Percentiles rank a stretch among this genome's conserved stretches.
Conservation (phyloP, 345 rosid species). For the Adansonia digitata region DNA sequence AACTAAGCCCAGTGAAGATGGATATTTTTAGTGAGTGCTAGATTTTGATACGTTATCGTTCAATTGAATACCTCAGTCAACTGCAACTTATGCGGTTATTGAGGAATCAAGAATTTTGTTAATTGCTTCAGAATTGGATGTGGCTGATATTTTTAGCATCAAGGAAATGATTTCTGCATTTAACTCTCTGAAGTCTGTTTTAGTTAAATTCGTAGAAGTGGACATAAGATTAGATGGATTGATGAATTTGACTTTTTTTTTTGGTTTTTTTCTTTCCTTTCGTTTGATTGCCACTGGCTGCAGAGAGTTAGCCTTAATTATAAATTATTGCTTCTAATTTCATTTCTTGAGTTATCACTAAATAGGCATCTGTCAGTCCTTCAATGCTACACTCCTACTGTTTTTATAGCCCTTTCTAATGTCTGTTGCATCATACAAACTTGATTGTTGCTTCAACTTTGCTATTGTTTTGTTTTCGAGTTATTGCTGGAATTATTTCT, state of each 20-base stretch:
- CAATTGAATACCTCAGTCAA: not conserved
- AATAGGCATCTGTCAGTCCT: not conserved
- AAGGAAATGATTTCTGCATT: not conserved
- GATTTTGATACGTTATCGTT: not conserved
- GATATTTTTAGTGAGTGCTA: not conserved
- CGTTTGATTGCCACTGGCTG: not conserved
- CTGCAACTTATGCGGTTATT: no score
- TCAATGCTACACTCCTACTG: not conserved
- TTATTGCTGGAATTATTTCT: not conserved
- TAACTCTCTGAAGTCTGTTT: not conserved
- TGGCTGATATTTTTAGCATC: not conserved
- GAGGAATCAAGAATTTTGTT: not conserved
- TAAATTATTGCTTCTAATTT: not conserved
- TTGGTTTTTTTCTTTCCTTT: not conserved
- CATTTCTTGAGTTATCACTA: no score
- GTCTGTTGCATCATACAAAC: not conserved
- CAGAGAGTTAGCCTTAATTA: not conserved
- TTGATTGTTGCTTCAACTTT: not conserved
- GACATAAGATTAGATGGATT: not conserved
- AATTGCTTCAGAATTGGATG: not conserved
- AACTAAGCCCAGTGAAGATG: not conserved
- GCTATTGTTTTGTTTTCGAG: not conserved
- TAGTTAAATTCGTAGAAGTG: not conserved
- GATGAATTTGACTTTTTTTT: not conserved
- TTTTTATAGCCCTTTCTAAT: not conserved